Evolutionary conservation across 2,329 filamentous ascomycete genomes (phyloP), one percentile per base, ranked within the genome.

Genomic region (Coleophoma crateriformis): DNA sequence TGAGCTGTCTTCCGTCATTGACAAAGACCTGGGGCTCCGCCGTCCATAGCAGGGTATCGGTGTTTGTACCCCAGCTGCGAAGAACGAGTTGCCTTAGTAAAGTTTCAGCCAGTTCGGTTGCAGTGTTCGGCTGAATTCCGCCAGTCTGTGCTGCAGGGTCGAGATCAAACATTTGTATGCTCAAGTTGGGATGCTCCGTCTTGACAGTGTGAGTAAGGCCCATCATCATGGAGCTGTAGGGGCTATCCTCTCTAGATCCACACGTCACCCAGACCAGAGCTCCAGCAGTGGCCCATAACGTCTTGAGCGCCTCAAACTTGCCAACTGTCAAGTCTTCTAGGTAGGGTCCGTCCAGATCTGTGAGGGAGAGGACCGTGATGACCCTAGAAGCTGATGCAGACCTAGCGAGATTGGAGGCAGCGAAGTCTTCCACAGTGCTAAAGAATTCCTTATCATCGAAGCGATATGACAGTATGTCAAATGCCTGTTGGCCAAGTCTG

Each of bases 331-430:
- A 52, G 13, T 50, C 44, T 10, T 56, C 47, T 20, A 62, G 56
- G 2, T 50, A 48, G 2, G 64, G 61, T n/a, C 54, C 53, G 52
- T 69, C 67, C 35, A 65, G 53, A 13, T 65, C 62, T 3, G 52
- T 51, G 4, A 64, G 47, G 45, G 17, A 50, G 15, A 64, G 44
- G 27, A 54, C 32, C 37, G 50, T 47, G 34, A n/a, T 37, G n/a
- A 34, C 44, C 32, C 39, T 41, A 17, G 32, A 11, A 47, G 19
- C 17, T 47, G n/a, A 15, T 50, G 41, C 13, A 51, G 35, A 33
- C 27, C 44, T 35, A 42, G n/a, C 15, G 39, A n/a, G 4, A 19
- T 41, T 19, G 20, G 15, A 41, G 20, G 6, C 6, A 7, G 39
- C 1, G 59, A 58, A 34, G 40, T 10, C 17, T 34, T 43, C 19